These are phyloP conservation scores for Hyphopichia burtonii DNA, from an alignment of 1,139 yeast genomes.

Conservation along the genomic window DNA sequence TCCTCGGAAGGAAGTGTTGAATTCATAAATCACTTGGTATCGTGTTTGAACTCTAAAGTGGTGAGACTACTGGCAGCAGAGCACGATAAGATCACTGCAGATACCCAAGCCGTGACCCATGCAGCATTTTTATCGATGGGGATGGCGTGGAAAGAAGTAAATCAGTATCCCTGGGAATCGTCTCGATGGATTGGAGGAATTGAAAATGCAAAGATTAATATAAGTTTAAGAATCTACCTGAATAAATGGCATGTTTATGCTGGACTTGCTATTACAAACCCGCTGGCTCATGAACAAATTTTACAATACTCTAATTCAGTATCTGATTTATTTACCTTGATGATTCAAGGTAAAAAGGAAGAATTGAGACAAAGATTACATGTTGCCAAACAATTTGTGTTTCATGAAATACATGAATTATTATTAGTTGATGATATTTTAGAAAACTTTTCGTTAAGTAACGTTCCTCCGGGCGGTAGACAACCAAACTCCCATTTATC, in stretches of 20 bases:
- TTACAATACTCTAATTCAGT: constrained; percentile 85
- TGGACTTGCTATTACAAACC: constrained; percentile 93
- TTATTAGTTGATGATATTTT: constrained; percentile 77
- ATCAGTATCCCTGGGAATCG: constrained; percentile 92
- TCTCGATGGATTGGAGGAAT: constrained; percentile 89
- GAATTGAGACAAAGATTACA: constrained; percentile 58
- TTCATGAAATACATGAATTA: constrained; percentile 61
- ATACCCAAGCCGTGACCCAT: constrained; percentile 97
- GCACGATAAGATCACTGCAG: constrained; percentile 94
- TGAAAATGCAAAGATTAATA: constrained; percentile 93
- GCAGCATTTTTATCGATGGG: constrained; percentile 98
- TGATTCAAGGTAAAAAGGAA: constrained; percentile 66
- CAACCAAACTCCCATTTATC: constrained; percentile 90
- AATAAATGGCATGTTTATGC: constrained; percentile 99
- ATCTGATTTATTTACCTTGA: constrained; percentile 77
- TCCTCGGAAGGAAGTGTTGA: constrained; percentile 54
- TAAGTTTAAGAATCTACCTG: constrained; percentile 82
- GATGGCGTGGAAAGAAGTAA: constrained; percentile 82
- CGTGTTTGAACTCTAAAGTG: constrained; percentile 73
- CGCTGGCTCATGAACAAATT: constrained; percentile 89
- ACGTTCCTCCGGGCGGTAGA: constrained; percentile 67
- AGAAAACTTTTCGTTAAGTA: constrained; percentile 75
- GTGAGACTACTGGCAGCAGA: constrained; percentile 81
- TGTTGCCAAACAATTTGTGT: constrained; percentile 72
- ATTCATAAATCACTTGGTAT: constrained; percentile 62